These are phyloP conservation scores for Teunomyces tritomae DNA, from an alignment of 805 yeast genomes.

Conservation along the genomic window DNA sequence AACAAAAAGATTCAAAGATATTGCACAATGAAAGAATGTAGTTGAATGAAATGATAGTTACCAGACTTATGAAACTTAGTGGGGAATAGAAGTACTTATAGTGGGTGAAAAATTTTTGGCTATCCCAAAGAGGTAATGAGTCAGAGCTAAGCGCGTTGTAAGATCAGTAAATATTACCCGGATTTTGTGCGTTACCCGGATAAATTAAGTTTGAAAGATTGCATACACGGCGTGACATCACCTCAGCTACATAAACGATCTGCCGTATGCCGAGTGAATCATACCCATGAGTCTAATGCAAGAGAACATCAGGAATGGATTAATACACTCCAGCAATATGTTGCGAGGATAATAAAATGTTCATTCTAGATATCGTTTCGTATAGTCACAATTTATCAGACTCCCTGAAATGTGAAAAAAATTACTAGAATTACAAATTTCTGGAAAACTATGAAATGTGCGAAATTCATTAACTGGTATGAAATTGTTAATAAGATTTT, in stretches of 20 bases:
- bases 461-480: neutral
- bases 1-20: neutral
- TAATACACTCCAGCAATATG: no score
- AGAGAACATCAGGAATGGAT: no score
- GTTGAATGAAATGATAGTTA: neutral
- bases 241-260: constrained; percentile 1
- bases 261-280: neutral
- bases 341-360: no score
- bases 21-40: neutral
- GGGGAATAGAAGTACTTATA: constrained; percentile 4
- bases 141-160: constrained; percentile 33
- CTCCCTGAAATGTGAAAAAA: no score
- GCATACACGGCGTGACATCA: neutral
- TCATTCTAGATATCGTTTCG: no score
- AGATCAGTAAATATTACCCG: constrained; percentile 21
- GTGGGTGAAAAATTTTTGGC: constrained; percentile 14
- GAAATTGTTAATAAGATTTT: no score
- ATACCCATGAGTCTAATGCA: no score
- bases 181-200: constrained; percentile 2
- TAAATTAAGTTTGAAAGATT: neutral
- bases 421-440: neutral
- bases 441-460: neutral
- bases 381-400: no score
- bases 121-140: constrained; percentile 30
- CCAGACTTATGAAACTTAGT: neutral